Conservation (phyloP, 129 eudicot genomes). For the Helianthus annuus region HanXRQr2.0-SUNRISE NC_035441.2:150946599-150947098, state of each 20-base stretch:
- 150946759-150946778: constrained; percentile 88
- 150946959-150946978: constrained; percentile 39
- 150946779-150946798: constrained; percentile 87
- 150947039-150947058: constrained; percentile 91
- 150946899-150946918: constrained; percentile 41
- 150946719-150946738: constrained; percentile 88
- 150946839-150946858: constrained; percentile 47
- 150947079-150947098: constrained; percentile 66
- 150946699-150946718: constrained; percentile 98
- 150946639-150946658: constrained; percentile 82
- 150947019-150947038: constrained; percentile 63
- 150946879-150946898: constrained; percentile 30
- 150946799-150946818: constrained; percentile 88
- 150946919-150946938: constrained; percentile 67
- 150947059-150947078: constrained; percentile 85
- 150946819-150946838: constrained; percentile 62
- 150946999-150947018: constrained; percentile 95
- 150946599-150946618: constrained; percentile 99
- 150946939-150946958: constrained; percentile 69
- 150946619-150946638: constrained; percentile 99
- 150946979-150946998: constrained; percentile 73
- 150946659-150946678: constrained; percentile 95
- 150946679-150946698: constrained; percentile 94
- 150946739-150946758: constrained; percentile 92
- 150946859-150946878: constrained; percentile 39